Evolutionary conservation across 257 asterid genomes (phyloP), one percentile per base, ranked within the genome.

Genomic region (Petrea volubilis): DNA sequence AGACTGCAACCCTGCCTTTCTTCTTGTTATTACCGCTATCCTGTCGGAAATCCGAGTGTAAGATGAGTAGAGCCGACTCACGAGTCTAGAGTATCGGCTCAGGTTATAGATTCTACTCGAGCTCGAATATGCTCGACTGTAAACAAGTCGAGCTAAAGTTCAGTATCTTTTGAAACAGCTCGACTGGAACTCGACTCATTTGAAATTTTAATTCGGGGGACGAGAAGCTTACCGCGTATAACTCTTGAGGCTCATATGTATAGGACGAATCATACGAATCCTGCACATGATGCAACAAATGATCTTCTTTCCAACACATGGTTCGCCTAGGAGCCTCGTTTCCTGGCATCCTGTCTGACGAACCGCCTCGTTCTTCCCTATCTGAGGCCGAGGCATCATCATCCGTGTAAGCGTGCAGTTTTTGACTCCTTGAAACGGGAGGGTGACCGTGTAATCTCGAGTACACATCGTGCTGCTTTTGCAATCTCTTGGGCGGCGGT

Each of bases 1-100:
- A 89, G 71, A 79, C 81, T 55, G 75, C 77, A 12, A 74, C 78
- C 73, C 84, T 80, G 28, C 78, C 80, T 67, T 74, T 81, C 81
- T 68, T 80, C 74, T 44, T 84, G 44, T 40, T 67, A 6, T 60
- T 55, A 43, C 49, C 70, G 17, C 51, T 70, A 21, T 83, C 95
- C 95, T 90, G 73, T 72, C 63, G 43, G 68, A 67, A 46, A n/a
- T n/a, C n/a, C n/a, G n/a, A n/a, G n/a, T n/a, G n/a, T n/a, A n/a
- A n/a, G n/a, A n/a, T n/a, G n/a, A n/a, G n/a, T n/a, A n/a, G n/a
- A n/a, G n/a, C n/a, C n/a, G n/a, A n/a, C n/a, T n/a, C n/a, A n/a
- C n/a, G n/a, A n/a, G n/a, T n/a, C n/a, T n/a, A n/a, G n/a, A n/a
- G n/a, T n/a, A n/a, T n/a, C n/a, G n/a, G n/a, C n/a, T n/a, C n/a